Base-by-base conservation (phyloP, 2,329 filamentous ascomycete genomes). In the Coniochaeta sp. region DNA sequence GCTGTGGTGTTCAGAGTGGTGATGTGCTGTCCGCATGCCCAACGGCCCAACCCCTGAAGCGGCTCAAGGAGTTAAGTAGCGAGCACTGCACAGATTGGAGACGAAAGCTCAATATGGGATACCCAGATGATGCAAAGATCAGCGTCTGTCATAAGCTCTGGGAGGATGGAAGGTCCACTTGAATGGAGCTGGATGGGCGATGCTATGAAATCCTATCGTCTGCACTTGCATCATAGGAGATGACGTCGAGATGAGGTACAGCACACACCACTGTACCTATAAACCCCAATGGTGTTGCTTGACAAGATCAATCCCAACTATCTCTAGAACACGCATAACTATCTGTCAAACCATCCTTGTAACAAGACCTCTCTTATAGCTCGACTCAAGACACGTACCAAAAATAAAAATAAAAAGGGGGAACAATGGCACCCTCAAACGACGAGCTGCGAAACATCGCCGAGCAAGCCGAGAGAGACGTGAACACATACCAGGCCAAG, bases 401-500 rank as follows among this genome's bases (percentile, higher is more conserved):
- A n/a, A n/a, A n/a, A n/a, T n/a, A n/a, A n/a, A n/a, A n/a, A n/a
- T n/a, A n/a, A n/a, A n/a, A n/a, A n/a, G n/a, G n/a, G n/a, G n/a
- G n/a, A 10, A 55, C 2, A 16, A 55, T 55, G 54, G 54, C 54
- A 12, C 32, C 55, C n/a, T 44, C 55, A 22, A 60, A 68, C 66
- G 69, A 75, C 32, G 71, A 76, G 61, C 74, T 77, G 60, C 73
- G 74, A 62, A 66, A 75, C 58, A 76, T 81, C 59, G 74, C 79
- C 60, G 69, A 74, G 36, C 67, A 78, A 65, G 77, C 79, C 52
- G 77, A 81, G 72, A 68, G 67, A 58, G 77, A 81, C 64, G 72
- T 81, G 59, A 80, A 80, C 72, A 75, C 71, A 14, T 77, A 79
- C 66, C 73, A 78, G 64, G 68, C 77, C 64, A 81, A 80, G 70